Evolutionary conservation across 2,329 filamentous ascomycete genomes (phyloP), one percentile per base, ranked within the genome.

Genomic region (Colletotrichum tropicale): DNA sequence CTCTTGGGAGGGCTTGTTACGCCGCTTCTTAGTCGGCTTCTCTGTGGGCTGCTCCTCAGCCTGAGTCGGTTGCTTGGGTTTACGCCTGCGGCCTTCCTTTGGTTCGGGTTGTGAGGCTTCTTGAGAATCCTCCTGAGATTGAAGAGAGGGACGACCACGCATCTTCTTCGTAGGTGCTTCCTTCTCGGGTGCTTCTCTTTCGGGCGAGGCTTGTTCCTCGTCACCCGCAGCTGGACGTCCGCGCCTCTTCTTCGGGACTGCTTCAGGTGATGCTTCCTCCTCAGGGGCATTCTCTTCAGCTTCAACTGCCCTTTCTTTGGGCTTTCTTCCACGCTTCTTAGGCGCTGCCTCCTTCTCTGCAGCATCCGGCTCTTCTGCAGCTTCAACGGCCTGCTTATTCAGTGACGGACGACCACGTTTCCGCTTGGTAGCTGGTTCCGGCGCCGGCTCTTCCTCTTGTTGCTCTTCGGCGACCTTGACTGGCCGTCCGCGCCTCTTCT

Each of bases 321-420:
- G 56, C 24, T 74, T 70, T 26, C 56, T 36, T 18, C 71, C 66
- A 30, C 71, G 66, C n/a, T 58, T 74, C 26, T 70, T 70, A 9
- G 66, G 71, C 4, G 56, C 56, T 9, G 28, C 64, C 36, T 77
- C 65, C 70, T 67, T 66, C 58, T 79, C 75, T 56, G 58, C 38
- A 21, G 64, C 58, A 13, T 66, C 52, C 43, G 38, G 43, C 32
- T 75, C 73, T n/a, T 74, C 67, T 26, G 75, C 76, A 1, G 67
- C 43, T 21, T 52, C 43, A 12, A 52, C 64, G 6, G 68, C 64
- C 8, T 76, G 74, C 13, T 76, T 70, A 16, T 77, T 77, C 7
- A 81, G 69, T 18, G 84, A 83, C 32, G 81, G 79, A 10, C 79
- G 79, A n/a, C 77, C 78, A 52, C 78, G 81, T 70, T 79, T 76